Evolutionary conservation across 345 rosid species (phyloP).

Genomic region (Lepidium sativum): DNA sequence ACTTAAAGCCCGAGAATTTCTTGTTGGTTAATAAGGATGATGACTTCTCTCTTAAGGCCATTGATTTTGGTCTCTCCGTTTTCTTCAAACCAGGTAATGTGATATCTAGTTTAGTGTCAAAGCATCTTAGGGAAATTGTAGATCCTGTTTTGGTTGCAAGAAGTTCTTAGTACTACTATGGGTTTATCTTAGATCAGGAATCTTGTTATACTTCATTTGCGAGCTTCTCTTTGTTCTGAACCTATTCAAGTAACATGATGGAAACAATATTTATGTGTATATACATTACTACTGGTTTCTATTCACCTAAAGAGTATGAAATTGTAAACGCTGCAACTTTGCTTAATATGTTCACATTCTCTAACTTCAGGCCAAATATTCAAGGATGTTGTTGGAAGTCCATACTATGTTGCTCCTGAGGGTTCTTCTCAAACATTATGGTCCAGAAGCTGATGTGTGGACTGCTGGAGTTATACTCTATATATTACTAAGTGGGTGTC

Average conservation of each 20-base stretch:
- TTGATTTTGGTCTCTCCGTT: slow-evolving; percentile 97
- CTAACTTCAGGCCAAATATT: slow-evolving; percentile 61
- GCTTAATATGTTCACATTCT: background rate
- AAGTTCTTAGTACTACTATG: background rate
- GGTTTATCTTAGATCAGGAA: background rate
- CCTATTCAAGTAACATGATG: background rate
- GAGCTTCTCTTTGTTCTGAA: background rate
- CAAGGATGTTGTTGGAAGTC: slow-evolving; percentile 97
- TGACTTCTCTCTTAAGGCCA: slow-evolving; percentile 96
- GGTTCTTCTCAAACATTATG: slow-evolving; percentile 87
- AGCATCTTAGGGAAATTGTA: background rate
- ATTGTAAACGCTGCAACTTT: background rate
- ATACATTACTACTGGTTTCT: background rate
- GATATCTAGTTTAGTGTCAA: background rate
- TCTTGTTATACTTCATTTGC: background rate
- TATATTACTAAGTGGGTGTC: slow-evolving; percentile 90
- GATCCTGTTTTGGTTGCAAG: background rate
- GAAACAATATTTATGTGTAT: background rate
- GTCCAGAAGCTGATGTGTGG: slow-evolving; percentile 99
- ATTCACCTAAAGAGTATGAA: background rate
- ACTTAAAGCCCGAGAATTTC: slow-evolving; percentile 97
- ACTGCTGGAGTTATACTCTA: slow-evolving; percentile 96
- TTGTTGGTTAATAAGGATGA: slow-evolving; percentile 97
- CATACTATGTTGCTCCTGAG: slow-evolving; percentile 98
- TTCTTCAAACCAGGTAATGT: slow-evolving; percentile 92